Percentiles rank a stretch among this genome's conserved stretches.
These are phyloP conservation scores for Sedum album DNA, from an alignment of 164 flowering plant species.

Conservation along the genomic window DNA sequence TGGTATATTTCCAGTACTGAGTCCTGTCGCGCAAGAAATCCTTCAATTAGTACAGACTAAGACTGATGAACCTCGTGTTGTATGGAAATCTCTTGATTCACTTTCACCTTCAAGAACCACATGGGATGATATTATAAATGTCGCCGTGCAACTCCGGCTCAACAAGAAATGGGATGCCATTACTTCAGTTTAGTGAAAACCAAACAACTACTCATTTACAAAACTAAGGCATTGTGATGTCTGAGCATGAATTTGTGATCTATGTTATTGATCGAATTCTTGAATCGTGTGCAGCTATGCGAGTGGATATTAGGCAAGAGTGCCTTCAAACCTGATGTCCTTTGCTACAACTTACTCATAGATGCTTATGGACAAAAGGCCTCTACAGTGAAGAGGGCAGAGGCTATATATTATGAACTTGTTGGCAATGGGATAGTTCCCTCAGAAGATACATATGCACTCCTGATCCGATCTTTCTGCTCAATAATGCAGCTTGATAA, in stretches of 20 bases:
- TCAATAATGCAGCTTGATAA: conserved; percentile 42
- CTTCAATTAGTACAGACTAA: conserved; percentile 33
- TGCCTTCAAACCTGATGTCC: conserved; percentile 65
- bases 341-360: conserved; percentile 75
- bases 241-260: not conserved
- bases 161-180: conserved; percentile 64
- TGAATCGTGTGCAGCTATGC: conserved; percentile 40
- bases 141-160: conserved; percentile 68
- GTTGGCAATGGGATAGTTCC: conserved; percentile 59
- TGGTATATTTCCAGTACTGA: conserved; percentile 82
- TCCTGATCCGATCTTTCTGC: conserved; percentile 68
- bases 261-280: not conserved
- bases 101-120: conserved; percentile 48
- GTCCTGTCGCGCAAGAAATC: conserved; percentile 56
- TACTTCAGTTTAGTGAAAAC: conserved; percentile 29
- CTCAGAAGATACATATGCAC: conserved; percentile 83
- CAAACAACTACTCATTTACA: not conserved
- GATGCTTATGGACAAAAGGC: conserved; percentile 71
- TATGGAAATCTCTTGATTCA: conserved; percentile 43
- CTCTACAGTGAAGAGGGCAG: conserved; percentile 48
- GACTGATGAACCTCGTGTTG: conserved; percentile 24
- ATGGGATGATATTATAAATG: conserved; percentile 84
- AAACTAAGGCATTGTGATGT: not conserved
- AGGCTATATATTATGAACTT: conserved; percentile 51
- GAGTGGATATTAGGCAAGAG: conserved; percentile 72